A percentile compares a stretch with the other conserved stretches of the same genome.
Evolutionary conservation across 1,284 basidiomycete species (phyloP).

Genomic region (Cystobasidium pallidum): DNA sequence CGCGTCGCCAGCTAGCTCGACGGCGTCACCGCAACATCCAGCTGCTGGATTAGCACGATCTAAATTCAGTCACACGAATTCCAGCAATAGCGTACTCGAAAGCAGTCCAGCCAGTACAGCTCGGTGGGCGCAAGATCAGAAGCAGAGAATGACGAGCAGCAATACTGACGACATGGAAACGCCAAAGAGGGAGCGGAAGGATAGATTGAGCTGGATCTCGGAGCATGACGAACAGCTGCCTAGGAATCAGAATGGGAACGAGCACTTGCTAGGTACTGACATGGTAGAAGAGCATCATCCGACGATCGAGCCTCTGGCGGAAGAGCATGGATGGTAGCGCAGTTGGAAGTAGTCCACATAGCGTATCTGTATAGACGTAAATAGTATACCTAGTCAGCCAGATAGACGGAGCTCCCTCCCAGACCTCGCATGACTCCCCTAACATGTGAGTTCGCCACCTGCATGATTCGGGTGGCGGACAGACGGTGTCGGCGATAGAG

Average conservation of each 20-base stretch:
- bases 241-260: neutral
- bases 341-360: neutral
- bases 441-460: too few species aligned
- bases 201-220: conserved; percentile 40
- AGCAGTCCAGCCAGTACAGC: conserved; percentile 40
- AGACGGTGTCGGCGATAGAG: too few species aligned
- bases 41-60: conserved; percentile 28
- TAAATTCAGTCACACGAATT: conserved; percentile 14
- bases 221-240: conserved; percentile 32
- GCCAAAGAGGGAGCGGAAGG: conserved; percentile 23
- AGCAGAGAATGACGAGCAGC: conserved; percentile 6
- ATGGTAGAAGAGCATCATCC: neutral
- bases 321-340: conserved; percentile 17
- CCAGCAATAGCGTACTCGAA: conserved; percentile 24
- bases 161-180: conserved; percentile 22
- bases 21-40: conserved; percentile 31
- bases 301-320: neutral
- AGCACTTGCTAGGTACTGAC: neutral
- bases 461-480: too few species aligned
- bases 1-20: conserved; percentile 26
- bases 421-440: too few species aligned
- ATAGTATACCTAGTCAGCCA: neutral
- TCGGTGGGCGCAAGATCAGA: conserved; percentile 42
- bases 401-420: neutral
- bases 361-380: neutral